phyloP scores from a whole-genome alignment of 1,139 yeast genomes.

The Candida tropicalis region DNA sequence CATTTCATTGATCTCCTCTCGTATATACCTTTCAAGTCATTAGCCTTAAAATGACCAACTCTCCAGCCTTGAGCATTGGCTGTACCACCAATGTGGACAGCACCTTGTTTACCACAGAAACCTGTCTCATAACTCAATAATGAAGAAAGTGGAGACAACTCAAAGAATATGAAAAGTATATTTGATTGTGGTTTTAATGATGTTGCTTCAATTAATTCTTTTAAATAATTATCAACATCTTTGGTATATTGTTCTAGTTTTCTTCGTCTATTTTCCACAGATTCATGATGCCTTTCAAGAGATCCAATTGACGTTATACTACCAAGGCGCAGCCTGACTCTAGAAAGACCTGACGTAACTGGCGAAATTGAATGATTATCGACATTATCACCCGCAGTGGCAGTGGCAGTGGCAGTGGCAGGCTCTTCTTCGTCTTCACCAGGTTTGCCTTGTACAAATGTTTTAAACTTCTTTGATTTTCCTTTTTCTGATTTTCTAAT shows the following conservation, averaged over 20 bases:
- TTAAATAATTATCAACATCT: constrained; percentile 64
- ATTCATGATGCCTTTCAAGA: constrained; percentile 35
- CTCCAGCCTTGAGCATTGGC: constrained; percentile 95
- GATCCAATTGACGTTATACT: constrained; percentile 29
- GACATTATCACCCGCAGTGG: constrained; percentile 9
- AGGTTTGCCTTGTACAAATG: constrained; percentile 1
- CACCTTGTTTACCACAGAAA: constrained; percentile 88
- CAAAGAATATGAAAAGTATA: constrained; percentile 81
- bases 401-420: no score
- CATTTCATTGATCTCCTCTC: constrained; percentile 90
- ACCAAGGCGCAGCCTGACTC: constrained; percentile 36
- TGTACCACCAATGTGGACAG: constrained; percentile 74
- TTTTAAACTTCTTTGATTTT: constrained; percentile 9
- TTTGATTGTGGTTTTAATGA: constrained; percentile 81
- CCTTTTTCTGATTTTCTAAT: constrained; percentile 19
- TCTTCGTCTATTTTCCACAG: constrained; percentile 22
- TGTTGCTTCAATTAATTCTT: constrained; percentile 57
- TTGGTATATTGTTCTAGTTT: constrained; percentile 41
- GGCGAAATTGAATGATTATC: constrained; percentile 13
- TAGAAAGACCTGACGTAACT: constrained; percentile 20
- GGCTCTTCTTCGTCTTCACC: neutral
- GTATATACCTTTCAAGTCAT: constrained; percentile 82
- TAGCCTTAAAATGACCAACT: constrained; percentile 82
- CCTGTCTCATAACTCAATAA: constrained; percentile 81
- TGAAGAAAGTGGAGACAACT: constrained; percentile 85